Conservation (phyloP, 208 protist genomes). For the Acanthamoeba triangularis region DNA sequence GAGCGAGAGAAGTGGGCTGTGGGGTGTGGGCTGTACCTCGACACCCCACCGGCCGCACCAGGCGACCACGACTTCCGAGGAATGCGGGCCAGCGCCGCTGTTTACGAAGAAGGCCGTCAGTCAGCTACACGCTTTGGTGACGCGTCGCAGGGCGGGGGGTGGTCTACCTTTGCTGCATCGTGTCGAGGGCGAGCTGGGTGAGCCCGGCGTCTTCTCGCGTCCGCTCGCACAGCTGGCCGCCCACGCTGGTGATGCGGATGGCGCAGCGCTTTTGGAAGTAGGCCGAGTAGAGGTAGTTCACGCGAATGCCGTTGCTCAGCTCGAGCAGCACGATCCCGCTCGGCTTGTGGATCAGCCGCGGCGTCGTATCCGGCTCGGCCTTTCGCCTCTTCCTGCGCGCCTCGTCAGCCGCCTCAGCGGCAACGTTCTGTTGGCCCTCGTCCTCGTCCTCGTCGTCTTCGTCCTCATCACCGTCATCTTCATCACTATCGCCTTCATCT, state of each 20-base stretch:
- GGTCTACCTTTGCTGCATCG: slow-evolving; percentile 6
- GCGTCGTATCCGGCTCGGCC: background rate
- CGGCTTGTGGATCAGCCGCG: slow-evolving; percentile 21
- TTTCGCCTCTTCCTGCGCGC: slow-evolving; percentile 3
- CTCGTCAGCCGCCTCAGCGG: background rate
- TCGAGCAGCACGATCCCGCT: background rate
- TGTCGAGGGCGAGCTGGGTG: slow-evolving; percentile 36
- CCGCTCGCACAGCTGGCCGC: slow-evolving; percentile 13
- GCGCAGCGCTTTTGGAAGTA: slow-evolving; percentile 34
- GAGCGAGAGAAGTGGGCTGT: background rate
- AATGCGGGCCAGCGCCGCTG: slow-evolving; percentile 55
- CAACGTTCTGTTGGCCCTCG: background rate
- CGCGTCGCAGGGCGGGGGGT: no score
- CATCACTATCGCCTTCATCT: background rate
- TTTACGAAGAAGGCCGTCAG: background rate
- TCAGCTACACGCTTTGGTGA: background rate
- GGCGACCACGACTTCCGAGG: slow-evolving; percentile 24
- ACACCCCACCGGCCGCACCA: slow-evolving; percentile 56
- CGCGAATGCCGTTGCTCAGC: slow-evolving; percentile 23
- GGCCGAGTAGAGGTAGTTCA: slow-evolving; percentile 36
- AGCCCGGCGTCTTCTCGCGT: slow-evolving; percentile 1
- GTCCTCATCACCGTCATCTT: background rate
- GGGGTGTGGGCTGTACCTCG: background rate
- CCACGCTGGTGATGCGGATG: slow-evolving; percentile 39
- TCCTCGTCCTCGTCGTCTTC: slow-evolving; percentile 3